Base-by-base conservation (phyloP, 176 grass and related monocot species). In the Carex cristatella region DNA sequence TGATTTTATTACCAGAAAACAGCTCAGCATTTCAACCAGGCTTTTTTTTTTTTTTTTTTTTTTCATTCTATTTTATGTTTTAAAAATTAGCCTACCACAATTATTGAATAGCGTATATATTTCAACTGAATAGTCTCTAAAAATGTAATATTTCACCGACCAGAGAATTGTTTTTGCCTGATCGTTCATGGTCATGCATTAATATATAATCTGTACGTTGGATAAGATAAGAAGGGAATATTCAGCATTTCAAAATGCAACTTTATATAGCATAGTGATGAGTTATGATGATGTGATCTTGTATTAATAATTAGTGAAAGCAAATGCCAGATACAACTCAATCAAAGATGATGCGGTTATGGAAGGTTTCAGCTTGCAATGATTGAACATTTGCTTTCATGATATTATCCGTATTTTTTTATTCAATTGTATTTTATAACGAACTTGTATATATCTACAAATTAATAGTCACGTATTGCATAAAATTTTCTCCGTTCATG, bases 191-290 rank as follows among this genome's bases (percentile, higher is more conserved):
- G 79, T 80, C 15, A 48, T 63, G 58, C 79, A 82, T 64, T 61
- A 3, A 37, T 37, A 3, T 4, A 33, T 33, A 5, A 82, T 28
- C 5, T 19, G 55, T 66, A 49, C 2, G 44, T 81, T 62, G 56
- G 61, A 65, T 82, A 82, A 30, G 80, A 67, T 82, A 82, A 65
- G 38, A 82, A 82, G 44, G 18, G 80, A 82, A 82, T 82, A 82
- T 66, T 23, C 7, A 81, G 37, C 56, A 54, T 62, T 23, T 81
- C 16, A 3, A 81, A 81, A 61, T 42, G 16, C 37, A 40, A 42
- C 63, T 81, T 63, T 79, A 37, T 42, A 46, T 32, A 46, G 9
- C 10, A 13, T 14, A n/a, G 35, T 66, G n/a, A 38, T 62, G 33
- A 63, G 65, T 79, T 58, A 15, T 13, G 4, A 74, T 49, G 7